Evolutionary conservation across 106 monocot species (phyloP).

Genomic region (Alisma plantagoaquatica): DNA sequence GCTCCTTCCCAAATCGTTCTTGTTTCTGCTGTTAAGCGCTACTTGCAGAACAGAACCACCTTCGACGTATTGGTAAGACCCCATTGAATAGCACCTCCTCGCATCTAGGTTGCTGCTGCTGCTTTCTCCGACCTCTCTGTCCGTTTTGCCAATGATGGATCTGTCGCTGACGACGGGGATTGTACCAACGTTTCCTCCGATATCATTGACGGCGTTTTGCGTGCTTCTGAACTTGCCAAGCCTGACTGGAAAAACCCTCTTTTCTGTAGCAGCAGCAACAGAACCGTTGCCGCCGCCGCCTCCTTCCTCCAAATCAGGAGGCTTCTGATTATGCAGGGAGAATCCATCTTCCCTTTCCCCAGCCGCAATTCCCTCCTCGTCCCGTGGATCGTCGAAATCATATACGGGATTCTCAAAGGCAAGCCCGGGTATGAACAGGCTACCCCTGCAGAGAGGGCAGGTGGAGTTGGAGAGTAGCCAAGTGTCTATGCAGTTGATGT

Average conservation of each 20-base stretch:
- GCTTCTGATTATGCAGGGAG: slow-evolving; percentile 16
- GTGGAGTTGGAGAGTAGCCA: slow-evolving; percentile 95
- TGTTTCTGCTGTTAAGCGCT: slow-evolving; percentile 19
- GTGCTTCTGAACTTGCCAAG: slow-evolving; percentile 76
- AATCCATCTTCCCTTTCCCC: slow-evolving; percentile 13
- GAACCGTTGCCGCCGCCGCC: no score
- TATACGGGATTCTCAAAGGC: slow-evolving; percentile 57
- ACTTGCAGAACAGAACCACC: slow-evolving; percentile 58
- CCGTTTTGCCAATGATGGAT: not conserved
- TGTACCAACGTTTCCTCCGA: not conserved
- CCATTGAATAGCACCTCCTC: slow-evolving; percentile 94
- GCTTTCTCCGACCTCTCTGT: slow-evolving; percentile 48
- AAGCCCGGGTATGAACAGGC: slow-evolving; percentile 41
- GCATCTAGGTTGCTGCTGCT: slow-evolving; percentile 84
- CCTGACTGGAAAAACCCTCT: slow-evolving; percentile 62
- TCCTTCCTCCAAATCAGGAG: slow-evolving; percentile 34
- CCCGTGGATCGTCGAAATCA: slow-evolving; percentile 43
- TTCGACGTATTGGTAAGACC: slow-evolving; percentile 80
- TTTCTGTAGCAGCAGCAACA: slow-evolving; percentile 21
- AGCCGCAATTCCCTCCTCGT: slow-evolving; percentile 20
- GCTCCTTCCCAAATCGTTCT: slow-evolving; percentile 11
- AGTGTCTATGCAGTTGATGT: slow-evolving; percentile 81
- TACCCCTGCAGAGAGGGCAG: slow-evolving; percentile 80
- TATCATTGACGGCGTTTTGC: slow-evolving; percentile 10
- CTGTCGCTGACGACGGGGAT: not conserved